Evolutionary conservation across 345 rosid species (phyloP).

Genomic region (Gossypium arboreum): DNA sequence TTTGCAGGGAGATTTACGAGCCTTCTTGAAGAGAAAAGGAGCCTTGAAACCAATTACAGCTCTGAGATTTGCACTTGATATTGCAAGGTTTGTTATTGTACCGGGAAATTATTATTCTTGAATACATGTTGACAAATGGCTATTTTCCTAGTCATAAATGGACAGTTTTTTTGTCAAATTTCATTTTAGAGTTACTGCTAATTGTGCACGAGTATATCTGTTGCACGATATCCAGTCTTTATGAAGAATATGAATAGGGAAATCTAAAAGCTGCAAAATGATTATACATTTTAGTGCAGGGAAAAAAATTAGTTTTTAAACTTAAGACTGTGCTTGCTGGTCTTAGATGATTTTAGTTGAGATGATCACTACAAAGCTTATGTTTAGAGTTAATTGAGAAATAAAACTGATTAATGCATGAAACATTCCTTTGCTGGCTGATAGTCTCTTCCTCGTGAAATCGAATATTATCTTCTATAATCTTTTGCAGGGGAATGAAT

Average conservation of each 20-base stretch:
- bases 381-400: background rate
- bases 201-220: background rate
- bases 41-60: conserved; percentile 53
- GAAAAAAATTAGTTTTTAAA: background rate
- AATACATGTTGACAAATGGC: background rate
- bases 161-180: background rate
- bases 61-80: conserved; percentile 83
- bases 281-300: background rate
- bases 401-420: background rate
- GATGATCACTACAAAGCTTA: background rate
- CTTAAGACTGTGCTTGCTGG: background rate
- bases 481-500: conserved; percentile 81
- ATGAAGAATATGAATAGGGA: background rate
- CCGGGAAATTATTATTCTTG: background rate
- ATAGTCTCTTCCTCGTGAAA: background rate
- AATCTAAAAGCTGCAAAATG: background rate
- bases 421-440: background rate
- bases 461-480: conserved; percentile 6
- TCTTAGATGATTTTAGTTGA: conserved; percentile 1
- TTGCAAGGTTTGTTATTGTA: conserved; percentile 65
- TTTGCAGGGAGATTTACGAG: conserved; percentile 75
- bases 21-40: conserved; percentile 53
- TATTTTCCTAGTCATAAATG: conserved; percentile 1
- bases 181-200: background rate
- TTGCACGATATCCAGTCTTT: background rate